Percentiles rank a stretch among this genome's conserved stretches.
phyloP scores from a whole-genome alignment of 106 monocot genomes.

The Vanilla planifolia region DNA sequence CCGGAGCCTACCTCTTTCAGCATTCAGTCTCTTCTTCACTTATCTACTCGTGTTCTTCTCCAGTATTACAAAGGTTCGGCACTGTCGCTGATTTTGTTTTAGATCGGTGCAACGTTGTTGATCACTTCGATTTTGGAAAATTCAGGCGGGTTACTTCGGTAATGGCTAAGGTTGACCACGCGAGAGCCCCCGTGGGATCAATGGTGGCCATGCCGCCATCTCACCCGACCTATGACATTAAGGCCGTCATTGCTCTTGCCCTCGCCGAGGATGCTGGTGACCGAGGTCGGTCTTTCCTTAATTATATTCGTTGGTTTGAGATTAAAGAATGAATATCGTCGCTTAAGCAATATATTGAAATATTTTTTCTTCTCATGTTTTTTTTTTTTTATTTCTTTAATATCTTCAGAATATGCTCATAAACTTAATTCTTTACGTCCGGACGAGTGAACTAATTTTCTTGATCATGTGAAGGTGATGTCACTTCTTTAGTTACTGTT shows the following conservation, averaged over 20 bases:
- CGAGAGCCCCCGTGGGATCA: slow-evolving; percentile 9
- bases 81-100: too few species aligned
- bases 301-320: not conserved
- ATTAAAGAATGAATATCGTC: too few species aligned
- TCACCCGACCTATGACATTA: slow-evolving; percentile 93
- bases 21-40: too few species aligned
- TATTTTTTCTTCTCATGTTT: too few species aligned
- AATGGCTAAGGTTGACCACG: slow-evolving; percentile 19
- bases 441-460: not conserved
- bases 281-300: slow-evolving; percentile 31
- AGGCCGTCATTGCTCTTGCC: slow-evolving; percentile 67
- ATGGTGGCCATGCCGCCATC: slow-evolving; percentile 58
- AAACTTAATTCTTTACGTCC: too few species aligned
- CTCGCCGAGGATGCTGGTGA: slow-evolving; percentile 92
- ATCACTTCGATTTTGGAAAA: not conserved
- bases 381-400: too few species aligned
- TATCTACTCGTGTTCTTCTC: too few species aligned
- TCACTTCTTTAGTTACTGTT: slow-evolving; percentile 88
- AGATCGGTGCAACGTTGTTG: too few species aligned
- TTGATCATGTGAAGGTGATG: slow-evolving; percentile 55
- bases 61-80: too few species aligned
- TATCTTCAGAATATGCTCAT: too few species aligned
- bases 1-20: too few species aligned
- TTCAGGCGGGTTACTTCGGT: slow-evolving; percentile 16
- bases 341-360: too few species aligned